phyloP scores from a whole-genome alignment of 768 basidiomycete genomes.

The Mycena latifolia region DNA sequence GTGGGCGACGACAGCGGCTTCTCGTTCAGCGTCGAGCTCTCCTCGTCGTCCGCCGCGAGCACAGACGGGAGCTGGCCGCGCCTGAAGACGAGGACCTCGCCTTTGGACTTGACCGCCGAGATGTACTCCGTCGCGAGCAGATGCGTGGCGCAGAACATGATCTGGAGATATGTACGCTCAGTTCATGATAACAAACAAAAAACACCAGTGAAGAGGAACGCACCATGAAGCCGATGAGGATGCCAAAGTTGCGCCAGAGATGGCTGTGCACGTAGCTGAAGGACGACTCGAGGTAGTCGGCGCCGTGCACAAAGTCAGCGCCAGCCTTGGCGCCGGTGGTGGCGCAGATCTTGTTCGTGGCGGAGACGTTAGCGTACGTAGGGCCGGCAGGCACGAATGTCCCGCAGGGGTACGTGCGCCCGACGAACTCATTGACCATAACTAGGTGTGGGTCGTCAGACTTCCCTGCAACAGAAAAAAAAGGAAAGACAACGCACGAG shows the following conservation, averaged over 20 bases:
- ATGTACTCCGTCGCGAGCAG: slow-evolving; percentile 53
- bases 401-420: slow-evolving; percentile 49
- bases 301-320: slow-evolving; percentile 53
- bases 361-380: slow-evolving; percentile 46
- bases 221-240: slow-evolving; percentile 56
- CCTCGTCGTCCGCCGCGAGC: slow-evolving; percentile 40
- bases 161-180: background rate
- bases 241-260: slow-evolving; percentile 58
- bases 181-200: background rate
- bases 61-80: slow-evolving; percentile 39
- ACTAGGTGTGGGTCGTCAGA: slow-evolving; percentile 14
- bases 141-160: slow-evolving; percentile 49
- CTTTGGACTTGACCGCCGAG: slow-evolving; percentile 42
- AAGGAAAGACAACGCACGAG: slow-evolving; percentile 28
- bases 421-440: slow-evolving; percentile 65
- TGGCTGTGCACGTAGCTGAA: slow-evolving; percentile 43
- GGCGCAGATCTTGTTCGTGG: slow-evolving; percentile 57
- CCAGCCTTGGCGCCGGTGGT: slow-evolving; percentile 56
- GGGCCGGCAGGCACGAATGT: slow-evolving; percentile 47
- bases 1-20: slow-evolving; percentile 28
- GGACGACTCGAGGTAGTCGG: slow-evolving; percentile 50
- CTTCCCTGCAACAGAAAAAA: background rate
- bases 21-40: slow-evolving; percentile 45
- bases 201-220: background rate
- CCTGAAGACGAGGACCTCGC: slow-evolving; percentile 44